Conservation (phyloP, 352 stramenopile genomes). For the Thalassiosira hispida region DNA sequence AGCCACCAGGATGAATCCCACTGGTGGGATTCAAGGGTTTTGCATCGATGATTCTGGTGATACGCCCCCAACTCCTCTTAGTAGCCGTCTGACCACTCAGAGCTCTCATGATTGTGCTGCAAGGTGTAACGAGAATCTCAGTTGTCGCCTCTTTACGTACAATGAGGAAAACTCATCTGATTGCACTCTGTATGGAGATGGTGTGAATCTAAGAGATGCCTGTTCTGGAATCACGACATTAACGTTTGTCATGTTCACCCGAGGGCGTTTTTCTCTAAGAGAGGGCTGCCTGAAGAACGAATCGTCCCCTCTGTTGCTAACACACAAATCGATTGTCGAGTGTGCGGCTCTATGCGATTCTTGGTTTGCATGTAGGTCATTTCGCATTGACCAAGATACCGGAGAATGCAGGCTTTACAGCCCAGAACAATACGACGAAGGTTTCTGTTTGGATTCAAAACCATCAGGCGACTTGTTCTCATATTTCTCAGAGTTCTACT, state of each 20-base stretch:
- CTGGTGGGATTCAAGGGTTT: too few species aligned
- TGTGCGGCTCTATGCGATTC: slow-evolving; percentile 29
- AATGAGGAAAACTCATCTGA: slow-evolving; percentile 11
- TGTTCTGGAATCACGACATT: not conserved
- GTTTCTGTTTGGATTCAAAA: slow-evolving; percentile 4
- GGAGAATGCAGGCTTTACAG: slow-evolving; percentile 26
- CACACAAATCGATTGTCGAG: slow-evolving; percentile 21
- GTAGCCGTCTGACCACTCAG: slow-evolving; percentile 9
- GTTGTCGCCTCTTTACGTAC: slow-evolving; percentile 29
- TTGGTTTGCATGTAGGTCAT: slow-evolving; percentile 33
- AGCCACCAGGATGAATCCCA: too few species aligned
- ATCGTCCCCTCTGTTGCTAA: not conserved
- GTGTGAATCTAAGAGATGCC: slow-evolving; percentile 14
- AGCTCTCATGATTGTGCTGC: slow-evolving; percentile 31
- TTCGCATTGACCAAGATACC: slow-evolving; percentile 23
- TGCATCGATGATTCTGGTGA: slow-evolving; percentile 24
- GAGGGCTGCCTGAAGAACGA: slow-evolving; percentile 30
- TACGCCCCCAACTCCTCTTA: not conserved
- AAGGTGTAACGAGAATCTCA: slow-evolving; percentile 9
- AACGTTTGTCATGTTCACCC: slow-evolving; percentile 28
- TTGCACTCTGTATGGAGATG: slow-evolving; percentile 18
- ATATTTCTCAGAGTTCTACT: slow-evolving; percentile 25
- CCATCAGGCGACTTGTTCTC: slow-evolving; percentile 10
- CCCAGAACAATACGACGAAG: slow-evolving; percentile 8
- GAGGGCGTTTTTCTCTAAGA: slow-evolving; percentile 16